Conservation (phyloP, 1,139 yeast genomes). For the Suhomyces chickasaworum region DNA sequence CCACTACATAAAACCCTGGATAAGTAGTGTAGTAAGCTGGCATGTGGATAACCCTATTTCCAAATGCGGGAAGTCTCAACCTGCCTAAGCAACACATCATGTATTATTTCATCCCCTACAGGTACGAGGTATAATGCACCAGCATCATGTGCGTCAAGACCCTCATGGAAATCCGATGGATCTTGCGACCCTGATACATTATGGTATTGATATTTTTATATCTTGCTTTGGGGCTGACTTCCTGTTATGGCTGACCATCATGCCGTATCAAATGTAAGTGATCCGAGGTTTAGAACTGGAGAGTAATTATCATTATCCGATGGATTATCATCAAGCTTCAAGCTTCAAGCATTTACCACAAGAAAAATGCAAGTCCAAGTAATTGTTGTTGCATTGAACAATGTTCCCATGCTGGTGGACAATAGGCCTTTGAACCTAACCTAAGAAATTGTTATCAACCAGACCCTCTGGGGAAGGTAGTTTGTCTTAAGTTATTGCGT, state of each 20-base stretch:
- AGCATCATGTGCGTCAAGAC: background rate
- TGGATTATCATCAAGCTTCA: too few species aligned
- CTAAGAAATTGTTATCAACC: background rate
- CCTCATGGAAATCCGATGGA: background rate
- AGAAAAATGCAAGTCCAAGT: background rate
- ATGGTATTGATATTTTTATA: background rate
- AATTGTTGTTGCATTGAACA: background rate
- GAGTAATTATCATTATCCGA: background rate
- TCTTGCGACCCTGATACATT: background rate
- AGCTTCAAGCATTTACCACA: too few species aligned
- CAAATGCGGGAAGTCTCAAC: background rate
- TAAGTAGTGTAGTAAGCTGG: background rate
- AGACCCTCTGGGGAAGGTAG: background rate
- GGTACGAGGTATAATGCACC: constrained; percentile 1
- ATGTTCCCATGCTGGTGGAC: background rate
- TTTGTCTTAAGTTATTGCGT: background rate
- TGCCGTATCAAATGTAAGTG: background rate
- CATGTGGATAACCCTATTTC: background rate
- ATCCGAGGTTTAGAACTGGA: background rate
- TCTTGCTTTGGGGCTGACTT: too few species aligned
- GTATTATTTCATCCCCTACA: constrained; percentile 2
- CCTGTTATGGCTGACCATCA: background rate
- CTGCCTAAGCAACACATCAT: background rate
- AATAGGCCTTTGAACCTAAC: background rate
- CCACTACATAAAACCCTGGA: background rate